Base-by-base conservation (phyloP, 2,329 filamentous ascomycete species). In the Kalmusia sp. region DNA sequence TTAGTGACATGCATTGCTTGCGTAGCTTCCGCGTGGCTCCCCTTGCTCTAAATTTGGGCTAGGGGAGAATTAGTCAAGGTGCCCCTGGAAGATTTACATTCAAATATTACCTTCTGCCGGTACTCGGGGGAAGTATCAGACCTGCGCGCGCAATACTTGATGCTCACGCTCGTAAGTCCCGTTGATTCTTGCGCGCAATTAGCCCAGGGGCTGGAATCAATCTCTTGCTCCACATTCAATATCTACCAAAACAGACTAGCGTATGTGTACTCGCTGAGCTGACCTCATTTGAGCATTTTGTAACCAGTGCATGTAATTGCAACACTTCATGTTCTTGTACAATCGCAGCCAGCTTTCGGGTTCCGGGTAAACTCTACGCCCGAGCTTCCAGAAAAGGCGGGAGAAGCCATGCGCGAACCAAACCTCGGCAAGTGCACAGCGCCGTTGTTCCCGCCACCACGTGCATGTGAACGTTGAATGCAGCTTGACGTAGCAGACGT, bases 381-480 rank as follows among this genome's bases (percentile, higher is more conserved):
- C 17, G 25, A 21, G 24, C 22, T 51, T 49, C 51, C 40, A 40
- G 43, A 52, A 37, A 15, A 28, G 22, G 31, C 40, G 27, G 17
- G 41, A 48, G 46, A 48, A 47, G 49, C 50, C 39, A 31, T 31
- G 39, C 15, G 22, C 22, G 25, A 31, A 37, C 44, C 19, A 22
- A 30, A 17, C 52, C 52, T 54, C 52, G 53, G 49, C 49, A 40
- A 21, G 33, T 48, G 6, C 24, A 21, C 39, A 27, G 24, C 39
- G 27, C 39, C 27, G 24, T 8, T n/a, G 7, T 14, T 33, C 28
- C 43, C 40, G 50, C 41, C 14, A 28, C 15, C 35, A 33, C 17
- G 33, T 19, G 38, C 53, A 56, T 52, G 53, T 56, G 53, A 56
- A 52, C 15, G 22, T 19, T 12, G 6, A 27, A 30, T 33, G 15